Conservation (phyloP, 2,329 filamentous ascomycete species). For the Epicoccum sorghinum region DNA sequence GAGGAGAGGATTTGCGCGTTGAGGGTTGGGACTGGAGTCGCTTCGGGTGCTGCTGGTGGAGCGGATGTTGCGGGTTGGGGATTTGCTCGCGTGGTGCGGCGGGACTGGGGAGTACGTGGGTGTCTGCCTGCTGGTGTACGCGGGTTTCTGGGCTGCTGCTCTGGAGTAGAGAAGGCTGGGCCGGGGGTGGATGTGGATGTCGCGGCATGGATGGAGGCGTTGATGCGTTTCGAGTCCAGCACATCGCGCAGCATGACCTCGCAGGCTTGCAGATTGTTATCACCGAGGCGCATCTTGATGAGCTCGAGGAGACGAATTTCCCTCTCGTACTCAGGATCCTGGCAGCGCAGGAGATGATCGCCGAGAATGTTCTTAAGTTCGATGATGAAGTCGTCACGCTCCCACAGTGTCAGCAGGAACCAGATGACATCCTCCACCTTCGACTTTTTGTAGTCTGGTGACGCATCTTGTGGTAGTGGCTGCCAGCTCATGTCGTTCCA, state of each 20-base stretch:
- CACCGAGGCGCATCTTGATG: slow-evolving; percentile 86
- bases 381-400: slow-evolving; percentile 92
- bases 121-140: slow-evolving; percentile 29
- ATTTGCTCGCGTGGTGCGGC: slow-evolving; percentile 24
- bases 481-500: slow-evolving; percentile 95
- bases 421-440: slow-evolving; percentile 91
- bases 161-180: slow-evolving; percentile 25
- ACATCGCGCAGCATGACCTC: slow-evolving; percentile 98
- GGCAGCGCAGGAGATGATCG: slow-evolving; percentile 73
- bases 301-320: slow-evolving; percentile 83
- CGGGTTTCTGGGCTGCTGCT: slow-evolving; percentile 16
- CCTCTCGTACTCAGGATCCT: slow-evolving; percentile 71
- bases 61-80: slow-evolving; percentile 21
- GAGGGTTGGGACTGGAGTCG: slow-evolving; percentile 51
- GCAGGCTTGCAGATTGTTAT: slow-evolving; percentile 84
- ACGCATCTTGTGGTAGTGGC: slow-evolving; percentile 90
- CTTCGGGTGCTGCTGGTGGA: slow-evolving; percentile 4
- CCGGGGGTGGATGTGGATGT: slow-evolving; percentile 10
- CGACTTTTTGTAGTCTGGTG: slow-evolving; percentile 84
- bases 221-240: slow-evolving; percentile 77
- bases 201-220: slow-evolving; percentile 56
- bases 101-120: slow-evolving; percentile 34
- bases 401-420: slow-evolving; percentile 85
- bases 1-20: slow-evolving; percentile 88
- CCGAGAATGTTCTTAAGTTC: slow-evolving; percentile 91